These are phyloP conservation scores for Geranium brycei DNA, from an alignment of 345 rosid genomes.

Conservation along the genomic window DNA sequence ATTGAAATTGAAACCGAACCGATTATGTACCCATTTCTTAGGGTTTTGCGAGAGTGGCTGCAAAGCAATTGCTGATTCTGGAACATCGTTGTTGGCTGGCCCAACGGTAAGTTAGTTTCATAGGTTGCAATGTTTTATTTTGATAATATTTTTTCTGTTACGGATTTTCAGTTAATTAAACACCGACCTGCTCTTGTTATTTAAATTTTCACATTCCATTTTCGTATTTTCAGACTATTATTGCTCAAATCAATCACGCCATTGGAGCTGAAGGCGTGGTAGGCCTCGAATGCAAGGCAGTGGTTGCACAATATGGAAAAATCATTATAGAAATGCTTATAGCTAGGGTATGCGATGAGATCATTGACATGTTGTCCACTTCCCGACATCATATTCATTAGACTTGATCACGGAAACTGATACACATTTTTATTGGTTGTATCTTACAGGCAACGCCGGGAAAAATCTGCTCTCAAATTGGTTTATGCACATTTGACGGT, in stretches of 20 bases:
- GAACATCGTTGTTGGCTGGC: constrained; percentile 85
- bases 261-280: constrained; percentile 70
- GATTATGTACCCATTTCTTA: constrained; percentile 17
- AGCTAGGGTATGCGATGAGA: constrained; percentile 27
- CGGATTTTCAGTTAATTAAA: not conserved
- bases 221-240: constrained; percentile 32
- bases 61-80: constrained; percentile 85
- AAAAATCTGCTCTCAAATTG: constrained; percentile 72
- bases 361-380: not conserved
- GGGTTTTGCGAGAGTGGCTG: constrained; percentile 57
- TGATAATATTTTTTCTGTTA: no score
- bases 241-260: constrained; percentile 72
- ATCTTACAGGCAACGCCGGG: constrained; percentile 42
- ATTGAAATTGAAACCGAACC: constrained; percentile 2
- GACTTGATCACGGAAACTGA: not conserved
- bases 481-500: constrained; percentile 68
- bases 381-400: not conserved
- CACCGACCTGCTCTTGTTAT: no score
- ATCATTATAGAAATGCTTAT: constrained; percentile 54
- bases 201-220: not conserved
- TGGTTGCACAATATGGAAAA: constrained; percentile 59
- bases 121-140: not conserved
- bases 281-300: constrained; percentile 63
- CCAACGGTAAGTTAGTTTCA: constrained; percentile 50
- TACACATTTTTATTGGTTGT: not conserved